Conservation (phyloP, 768 basidiomycete species). For the Lenzites betulinus region DNA sequence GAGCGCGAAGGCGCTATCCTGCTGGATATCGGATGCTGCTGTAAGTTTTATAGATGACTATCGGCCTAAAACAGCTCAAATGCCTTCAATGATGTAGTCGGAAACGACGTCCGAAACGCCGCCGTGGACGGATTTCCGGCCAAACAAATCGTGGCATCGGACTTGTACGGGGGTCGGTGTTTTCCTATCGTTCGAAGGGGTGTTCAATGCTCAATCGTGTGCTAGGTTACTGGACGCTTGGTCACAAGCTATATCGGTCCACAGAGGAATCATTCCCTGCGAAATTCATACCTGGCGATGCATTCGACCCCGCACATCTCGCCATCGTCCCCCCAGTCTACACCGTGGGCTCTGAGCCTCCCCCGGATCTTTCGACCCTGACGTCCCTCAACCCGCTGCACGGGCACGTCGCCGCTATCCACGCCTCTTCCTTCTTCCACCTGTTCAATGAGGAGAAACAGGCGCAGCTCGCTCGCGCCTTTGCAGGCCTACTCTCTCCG, state of each 20-base stretch:
- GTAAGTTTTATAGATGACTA: constrained; percentile 30
- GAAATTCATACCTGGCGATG: constrained; percentile 57
- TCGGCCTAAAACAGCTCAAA: not conserved
- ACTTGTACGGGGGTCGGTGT: constrained; percentile 38
- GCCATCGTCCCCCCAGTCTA: constrained; percentile 5
- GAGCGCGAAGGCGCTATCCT: constrained; percentile 41
- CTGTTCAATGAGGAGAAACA: constrained; percentile 47
- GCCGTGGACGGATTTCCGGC: constrained; percentile 46
- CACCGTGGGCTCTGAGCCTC: not conserved
- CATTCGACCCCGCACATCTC: constrained; percentile 49
- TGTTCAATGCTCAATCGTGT: no score
- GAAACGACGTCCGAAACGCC: constrained; percentile 44
- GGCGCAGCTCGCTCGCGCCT: constrained; percentile 40
- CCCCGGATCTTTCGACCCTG: constrained; percentile 36
- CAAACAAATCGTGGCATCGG: constrained; percentile 40
- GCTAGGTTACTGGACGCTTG: constrained; percentile 61
- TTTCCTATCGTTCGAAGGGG: not conserved
- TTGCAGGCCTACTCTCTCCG: constrained; percentile 46
- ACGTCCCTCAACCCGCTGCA: constrained; percentile 40
- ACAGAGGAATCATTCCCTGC: constrained; percentile 54
- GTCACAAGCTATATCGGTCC: constrained; percentile 60
- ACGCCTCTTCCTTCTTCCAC: constrained; percentile 52
- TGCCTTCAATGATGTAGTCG: constrained; percentile 32
- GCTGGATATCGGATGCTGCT: constrained; percentile 49
- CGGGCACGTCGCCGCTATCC: constrained; percentile 50